These are phyloP conservation scores for Gossypium turneri DNA, from an alignment of 345 rosid genomes.

Conservation along the genomic window DNA sequence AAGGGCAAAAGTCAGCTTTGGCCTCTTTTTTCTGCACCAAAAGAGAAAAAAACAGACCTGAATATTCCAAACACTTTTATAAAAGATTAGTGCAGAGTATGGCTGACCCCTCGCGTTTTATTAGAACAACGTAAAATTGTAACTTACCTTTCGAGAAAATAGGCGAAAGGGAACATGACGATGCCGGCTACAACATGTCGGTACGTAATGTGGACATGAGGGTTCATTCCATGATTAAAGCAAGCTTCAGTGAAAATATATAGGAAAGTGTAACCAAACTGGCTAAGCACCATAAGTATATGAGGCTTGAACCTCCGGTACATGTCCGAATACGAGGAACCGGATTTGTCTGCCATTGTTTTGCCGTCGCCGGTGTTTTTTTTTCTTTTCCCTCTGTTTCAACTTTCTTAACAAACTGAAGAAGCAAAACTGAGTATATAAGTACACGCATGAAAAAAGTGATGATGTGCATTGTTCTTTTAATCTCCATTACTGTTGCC, in stretches of 20 bases:
- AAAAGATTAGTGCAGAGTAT: neutral
- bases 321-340: neutral
- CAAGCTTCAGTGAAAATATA: conserved; percentile 64
- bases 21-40: conserved; percentile 53
- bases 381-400: neutral
- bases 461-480: neutral
- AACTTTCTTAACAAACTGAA: neutral
- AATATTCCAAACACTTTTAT: neutral
- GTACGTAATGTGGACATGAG: conserved; percentile 63
- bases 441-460: neutral
- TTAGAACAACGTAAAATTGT: neutral
- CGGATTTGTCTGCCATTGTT: conserved; percentile 9
- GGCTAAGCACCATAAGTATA: conserved; percentile 46
- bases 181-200: conserved; percentile 48
- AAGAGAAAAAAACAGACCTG: neutral
- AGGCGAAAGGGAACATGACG: conserved; percentile 52
- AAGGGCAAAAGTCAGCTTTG: conserved; percentile 52
- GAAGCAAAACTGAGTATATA: neutral
- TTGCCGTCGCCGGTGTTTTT: neutral
- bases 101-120: no score
- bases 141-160: conserved; percentile 45
- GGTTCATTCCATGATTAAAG: conserved; percentile 68
- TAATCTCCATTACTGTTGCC: conserved; percentile 18
- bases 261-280: conserved; percentile 47
- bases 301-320: conserved; percentile 42